A percentile compares a stretch with the other conserved stretches of the same genome.
These are phyloP conservation scores for Serendipita indica DNA, from an alignment of 768 basidiomycete genomes.

Conservation along the genomic window DNA sequence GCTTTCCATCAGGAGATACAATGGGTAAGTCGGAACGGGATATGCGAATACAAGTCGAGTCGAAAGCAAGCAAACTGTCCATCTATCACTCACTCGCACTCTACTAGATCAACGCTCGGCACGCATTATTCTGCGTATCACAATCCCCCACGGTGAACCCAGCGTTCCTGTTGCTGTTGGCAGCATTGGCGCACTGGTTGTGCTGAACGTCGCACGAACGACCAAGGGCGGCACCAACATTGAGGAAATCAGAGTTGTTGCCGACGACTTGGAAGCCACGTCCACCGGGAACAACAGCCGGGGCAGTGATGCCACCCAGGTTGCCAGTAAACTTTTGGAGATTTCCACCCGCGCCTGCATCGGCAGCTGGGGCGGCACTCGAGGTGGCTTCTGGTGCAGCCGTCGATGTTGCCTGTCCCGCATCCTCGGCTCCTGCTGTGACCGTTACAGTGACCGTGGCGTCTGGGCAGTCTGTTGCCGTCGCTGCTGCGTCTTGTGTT, in stretches of 20 bases:
- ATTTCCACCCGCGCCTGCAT: constrained; percentile 22
- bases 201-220: constrained; percentile 46
- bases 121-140: constrained; percentile 30
- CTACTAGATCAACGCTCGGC: constrained; percentile 22
- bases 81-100: not conserved
- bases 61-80: too few species aligned
- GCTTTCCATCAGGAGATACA: too few species aligned
- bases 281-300: constrained; percentile 31
- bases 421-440: constrained; percentile 9
- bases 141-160: constrained; percentile 31
- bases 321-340: constrained; percentile 39
- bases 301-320: constrained; percentile 32
- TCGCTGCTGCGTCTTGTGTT: constrained; percentile 1
- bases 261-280: constrained; percentile 33
- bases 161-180: constrained; percentile 32
- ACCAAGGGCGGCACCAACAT: constrained; percentile 34
- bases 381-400: constrained; percentile 12
- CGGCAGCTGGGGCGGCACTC: constrained; percentile 13
- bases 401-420: not conserved
- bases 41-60: too few species aligned
- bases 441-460: constrained; percentile 12
- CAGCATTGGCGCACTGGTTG: constrained; percentile 38
- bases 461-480: not conserved
- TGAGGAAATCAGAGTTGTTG: constrained; percentile 34
- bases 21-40: too few species aligned